These are phyloP conservation scores for Stagonosporopsis rhizophila DNA, from an alignment of 2,329 filamentous ascomycete genomes.

Conservation along the genomic window DNA sequence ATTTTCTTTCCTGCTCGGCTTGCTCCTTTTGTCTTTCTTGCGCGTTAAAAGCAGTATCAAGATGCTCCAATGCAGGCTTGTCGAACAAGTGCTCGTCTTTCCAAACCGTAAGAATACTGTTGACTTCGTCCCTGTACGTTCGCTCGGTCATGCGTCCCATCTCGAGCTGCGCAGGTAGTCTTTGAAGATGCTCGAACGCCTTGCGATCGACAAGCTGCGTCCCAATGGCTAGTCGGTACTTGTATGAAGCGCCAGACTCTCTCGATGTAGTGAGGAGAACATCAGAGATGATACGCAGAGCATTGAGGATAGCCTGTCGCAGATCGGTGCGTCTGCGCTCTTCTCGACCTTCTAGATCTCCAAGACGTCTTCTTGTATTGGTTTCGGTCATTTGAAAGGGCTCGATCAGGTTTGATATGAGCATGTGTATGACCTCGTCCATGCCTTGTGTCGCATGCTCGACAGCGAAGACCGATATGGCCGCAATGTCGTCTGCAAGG, in stretches of 20 bases:
- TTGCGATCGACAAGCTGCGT: conserved; percentile 70
- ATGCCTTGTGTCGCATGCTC: conserved; percentile 83
- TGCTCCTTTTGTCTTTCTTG: conserved; percentile 50
- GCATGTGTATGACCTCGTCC: conserved; percentile 89
- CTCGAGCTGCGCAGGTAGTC: conserved; percentile 71
- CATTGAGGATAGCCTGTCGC: conserved; percentile 54
- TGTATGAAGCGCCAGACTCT: conserved; percentile 63
- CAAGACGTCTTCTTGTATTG: conserved; percentile 61
- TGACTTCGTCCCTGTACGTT: conserved; percentile 43
- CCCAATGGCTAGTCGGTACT: conserved; percentile 83
- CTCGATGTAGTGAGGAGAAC: conserved; percentile 70
- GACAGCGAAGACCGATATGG: conserved; percentile 87
- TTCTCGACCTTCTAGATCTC: conserved; percentile 30
- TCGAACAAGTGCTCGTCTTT: conserved; percentile 45
- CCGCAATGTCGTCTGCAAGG: conserved; percentile 82
- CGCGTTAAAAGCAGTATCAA: conserved; percentile 41
- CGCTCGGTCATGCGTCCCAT: conserved; percentile 86
- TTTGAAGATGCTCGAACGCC: conserved; percentile 77
- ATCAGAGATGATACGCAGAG: conserved; percentile 80
- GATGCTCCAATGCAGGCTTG: conserved; percentile 28
- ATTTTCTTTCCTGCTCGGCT: conserved; percentile 71
- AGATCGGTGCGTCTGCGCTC: conserved; percentile 31
- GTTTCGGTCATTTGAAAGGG: conserved; percentile 78
- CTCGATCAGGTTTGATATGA: conserved; percentile 79
- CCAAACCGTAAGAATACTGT: conserved; percentile 45